Evolutionary conservation across 2,329 filamentous ascomycete genomes (phyloP), one percentile per base, ranked within the genome.

Genomic region (Fusarium ambrosium): DNA sequence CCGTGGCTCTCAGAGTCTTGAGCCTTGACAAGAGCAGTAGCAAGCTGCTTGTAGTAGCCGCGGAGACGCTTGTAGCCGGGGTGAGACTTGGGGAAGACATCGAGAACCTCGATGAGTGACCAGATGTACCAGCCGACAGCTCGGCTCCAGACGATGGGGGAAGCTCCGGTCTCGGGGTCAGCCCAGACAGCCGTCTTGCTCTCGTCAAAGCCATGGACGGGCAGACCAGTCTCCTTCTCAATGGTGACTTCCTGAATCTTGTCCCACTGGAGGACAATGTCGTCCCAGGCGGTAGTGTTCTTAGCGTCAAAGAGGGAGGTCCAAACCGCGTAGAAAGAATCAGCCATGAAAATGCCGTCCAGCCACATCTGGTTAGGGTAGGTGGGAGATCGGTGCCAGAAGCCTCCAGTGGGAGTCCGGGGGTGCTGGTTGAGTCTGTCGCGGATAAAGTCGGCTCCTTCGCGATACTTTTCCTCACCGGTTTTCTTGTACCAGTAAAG

Each of bases 351-450:
- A 24, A 88, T 87, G 1, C 89, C 89, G 71, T 89, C 88, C 0
- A 90, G 83, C 88, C 89, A 90, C 88, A 89, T 89, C 79, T 90
- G 87, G 71, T 89, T 84, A 20, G 82, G 83, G 71, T 88, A 89
- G 3, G 82, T 80, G 36, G 86, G 80, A 18, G 83, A 78, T 1
- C 80, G 75, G 72, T 90, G 88, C 87, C 88, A 90, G 82, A 90
- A 88, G 1, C 88, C 89, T 10, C 88, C 88, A 0, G 82, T 78
- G 0, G 85, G 79, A 0, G 86, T 90, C 16, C 88, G 83, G 6
- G 87, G 87, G 69, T 88, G 87, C 37, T 82, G 79, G 69, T 89
- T 80, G 7, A 90, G 77, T 70, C 88, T 86, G 18, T 80, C 73
- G 10, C 86, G 82, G 53, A 90, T 81, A 4, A 82, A 81, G 7